Evolutionary conservation across 2,329 filamentous ascomycete genomes (phyloP), one percentile per base, ranked within the genome.

Genomic region (Fusarium sacchari): DNA sequence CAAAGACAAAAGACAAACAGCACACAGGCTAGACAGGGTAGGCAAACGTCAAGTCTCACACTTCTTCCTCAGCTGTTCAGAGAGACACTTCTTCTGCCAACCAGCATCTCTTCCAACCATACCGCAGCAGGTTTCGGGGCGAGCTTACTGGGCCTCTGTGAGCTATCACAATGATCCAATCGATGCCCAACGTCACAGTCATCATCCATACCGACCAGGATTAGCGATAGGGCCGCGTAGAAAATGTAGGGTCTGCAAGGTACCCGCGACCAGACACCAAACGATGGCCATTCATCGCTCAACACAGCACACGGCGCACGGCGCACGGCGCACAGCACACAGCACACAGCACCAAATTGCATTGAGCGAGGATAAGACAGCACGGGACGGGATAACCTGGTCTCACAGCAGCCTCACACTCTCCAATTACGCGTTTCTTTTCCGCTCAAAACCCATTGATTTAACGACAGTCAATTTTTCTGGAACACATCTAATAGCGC

Each of bases 241-340:
- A 59, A 46, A 49, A 62, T 49, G 60, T 67, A 74, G 58, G 55
- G 60, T 62, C 75, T 77, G 75, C 75, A 77, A 77, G 75, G 75
- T 77, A 77, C 75, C 75, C 75, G 75, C 75, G 67, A 60, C 66
- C 68, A 55, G 71, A 72, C 56, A 65, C 32, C 50, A 39, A 55
- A 59, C 24, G 50, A 40, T 52, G 43, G 42, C 47, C 60, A 67
- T 60, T 50, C 59, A 40, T 58, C 58, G 46, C 26, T 46, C 43
- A 49, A 50, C 56, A 58, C 43, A 56, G 61, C 59, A 64, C 62
- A 60, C 46, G 47, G 36, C n/a, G n/a, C n/a, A n/a, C n/a, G n/a
- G n/a, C n/a, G n/a, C n/a, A n/a, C n/a, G n/a, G n/a, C n/a, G n/a
- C n/a, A n/a, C n/a, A n/a, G n/a, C n/a, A 50, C 56, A 58, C 43